phyloP scores from a whole-genome alignment of 108 stramenopile genomes.

The Schizochytrium sp. region DNA sequence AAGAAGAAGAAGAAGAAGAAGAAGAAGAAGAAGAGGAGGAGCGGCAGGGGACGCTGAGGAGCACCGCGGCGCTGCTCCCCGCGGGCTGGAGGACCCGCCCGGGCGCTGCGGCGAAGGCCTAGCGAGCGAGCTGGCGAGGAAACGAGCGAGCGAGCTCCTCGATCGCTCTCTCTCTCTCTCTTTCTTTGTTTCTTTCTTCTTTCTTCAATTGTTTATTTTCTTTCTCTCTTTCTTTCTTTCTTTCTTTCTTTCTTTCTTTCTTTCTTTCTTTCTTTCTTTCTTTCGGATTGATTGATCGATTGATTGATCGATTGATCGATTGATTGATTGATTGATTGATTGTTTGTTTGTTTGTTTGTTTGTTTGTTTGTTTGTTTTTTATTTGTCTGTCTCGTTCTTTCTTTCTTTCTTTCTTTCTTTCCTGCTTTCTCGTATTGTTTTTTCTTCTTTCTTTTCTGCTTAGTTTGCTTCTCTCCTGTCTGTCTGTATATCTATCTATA shows the following conservation, averaged over 20 bases:
- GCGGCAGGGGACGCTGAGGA: not conserved
- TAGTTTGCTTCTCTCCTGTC: not conserved
- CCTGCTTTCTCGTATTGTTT: constrained; percentile 4
- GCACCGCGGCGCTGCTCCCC: too few species aligned
- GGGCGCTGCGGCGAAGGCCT: too few species aligned
- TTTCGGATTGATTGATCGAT: too few species aligned
- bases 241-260: not conserved
- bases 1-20: not conserved
- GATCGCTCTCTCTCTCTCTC: not conserved
- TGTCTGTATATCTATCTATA: not conserved
- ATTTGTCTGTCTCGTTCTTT: constrained; percentile 1
- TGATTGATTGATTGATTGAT: too few species aligned
- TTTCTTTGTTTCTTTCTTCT: not conserved
- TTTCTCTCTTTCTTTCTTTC: not conserved
- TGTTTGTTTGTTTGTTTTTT: too few species aligned
- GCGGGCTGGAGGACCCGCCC: too few species aligned
- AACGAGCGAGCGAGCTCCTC: not conserved
- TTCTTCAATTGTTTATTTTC: not conserved
- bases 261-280: not conserved
- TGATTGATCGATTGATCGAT: too few species aligned
- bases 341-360: too few species aligned
- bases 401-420: too few species aligned
- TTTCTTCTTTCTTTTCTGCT: not conserved
- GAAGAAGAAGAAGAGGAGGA: not conserved
- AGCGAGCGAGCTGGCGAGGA: too few species aligned